Base-by-base conservation (phyloP, 495 filamentous ascomycete species). In the Wilcoxina mikolae region DNA sequence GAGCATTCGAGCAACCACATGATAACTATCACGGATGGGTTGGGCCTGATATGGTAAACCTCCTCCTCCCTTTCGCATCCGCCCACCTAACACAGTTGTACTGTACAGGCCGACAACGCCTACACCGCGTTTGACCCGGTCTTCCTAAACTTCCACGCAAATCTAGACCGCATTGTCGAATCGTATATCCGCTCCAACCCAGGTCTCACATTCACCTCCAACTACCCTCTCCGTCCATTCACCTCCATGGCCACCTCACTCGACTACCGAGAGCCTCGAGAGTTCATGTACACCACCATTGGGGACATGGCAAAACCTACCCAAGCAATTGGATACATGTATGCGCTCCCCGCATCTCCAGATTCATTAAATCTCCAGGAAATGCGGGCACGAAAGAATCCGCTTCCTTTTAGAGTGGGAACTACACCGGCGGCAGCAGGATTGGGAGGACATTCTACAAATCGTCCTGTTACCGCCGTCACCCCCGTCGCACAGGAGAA, bases 21-120 rank as follows among this genome's bases (percentile, higher is more conserved):
- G 55, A 59, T 43, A 53, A 59, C 26, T 52, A 53, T 27, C 56
- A 59, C 28, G 57, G 56, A 23, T 59, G 57, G 57, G 43, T 59
- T 23, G 57, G 57, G 10, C 43, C 18, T 18, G 57, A 59, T 27
- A 59, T 59, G 57, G 33, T 38, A n/a, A 38, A n/a, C n/a, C 31
- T 7, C n/a, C 31, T 38, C 31, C 7, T 38, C 9, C n/a, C n/a
- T n/a, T 38, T 38, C 9, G n/a, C 9, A 7, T 38, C n/a, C 31
- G n/a, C 31, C n/a, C 9, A 38, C 31, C 31, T n/a, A 38, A 38
- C n/a, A n/a, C n/a, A n/a, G n/a, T n/a, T n/a, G n/a, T n/a, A n/a
- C n/a, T n/a, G n/a, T 24, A 56, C 18, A 56, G 54, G 54, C 56
- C 11, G 56, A 59, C 46, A 59, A 59, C 46, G 48, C 57, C 17